Conservation (phyloP, 805 yeast species). For the Candida michaelii region DNA sequence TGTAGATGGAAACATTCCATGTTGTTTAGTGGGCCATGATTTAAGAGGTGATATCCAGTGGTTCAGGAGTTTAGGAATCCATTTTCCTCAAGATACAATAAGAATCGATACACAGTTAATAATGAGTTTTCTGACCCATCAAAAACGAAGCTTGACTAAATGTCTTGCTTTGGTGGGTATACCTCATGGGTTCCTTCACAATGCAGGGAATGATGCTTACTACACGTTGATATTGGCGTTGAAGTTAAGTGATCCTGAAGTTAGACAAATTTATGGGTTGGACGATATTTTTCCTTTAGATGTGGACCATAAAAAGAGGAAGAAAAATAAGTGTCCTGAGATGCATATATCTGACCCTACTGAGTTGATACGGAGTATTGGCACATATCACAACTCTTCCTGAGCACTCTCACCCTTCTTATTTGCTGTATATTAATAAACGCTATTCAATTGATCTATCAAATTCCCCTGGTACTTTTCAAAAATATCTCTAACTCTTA, state of each 20-base stretch:
- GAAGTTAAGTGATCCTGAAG: constrained; percentile 42
- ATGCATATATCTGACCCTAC: background rate
- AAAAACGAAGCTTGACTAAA: constrained; percentile 34
- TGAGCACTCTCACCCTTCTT: too few relatives aligned
- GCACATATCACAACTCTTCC: too few relatives aligned
- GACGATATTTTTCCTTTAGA: constrained; percentile 9
- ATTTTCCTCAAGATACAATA: constrained; percentile 35
- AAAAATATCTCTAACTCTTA: constrained; percentile 25
- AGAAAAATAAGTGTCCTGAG: constrained; percentile 6
- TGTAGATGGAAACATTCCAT: constrained; percentile 4
- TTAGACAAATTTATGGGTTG: constrained; percentile 4
- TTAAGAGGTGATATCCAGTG: constrained; percentile 57
- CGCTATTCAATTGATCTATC: constrained; percentile 29
- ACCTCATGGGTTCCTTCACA: constrained; percentile 61
- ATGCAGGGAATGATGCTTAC: constrained; percentile 72
- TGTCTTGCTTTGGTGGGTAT: constrained; percentile 46
- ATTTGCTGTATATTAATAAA: constrained; percentile 17
- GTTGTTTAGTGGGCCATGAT: constrained; percentile 57
- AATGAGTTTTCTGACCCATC: constrained; percentile 8
- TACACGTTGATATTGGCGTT: constrained; percentile 54
- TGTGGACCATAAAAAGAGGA: constrained; percentile 3
- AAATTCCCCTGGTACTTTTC: constrained; percentile 29
- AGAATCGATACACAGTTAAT: constrained; percentile 46
- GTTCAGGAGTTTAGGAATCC: constrained; percentile 47
- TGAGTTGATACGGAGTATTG: background rate